Conservation (phyloP, 179 eudicot species). For the Sideroxylon spinosum region DNA sequence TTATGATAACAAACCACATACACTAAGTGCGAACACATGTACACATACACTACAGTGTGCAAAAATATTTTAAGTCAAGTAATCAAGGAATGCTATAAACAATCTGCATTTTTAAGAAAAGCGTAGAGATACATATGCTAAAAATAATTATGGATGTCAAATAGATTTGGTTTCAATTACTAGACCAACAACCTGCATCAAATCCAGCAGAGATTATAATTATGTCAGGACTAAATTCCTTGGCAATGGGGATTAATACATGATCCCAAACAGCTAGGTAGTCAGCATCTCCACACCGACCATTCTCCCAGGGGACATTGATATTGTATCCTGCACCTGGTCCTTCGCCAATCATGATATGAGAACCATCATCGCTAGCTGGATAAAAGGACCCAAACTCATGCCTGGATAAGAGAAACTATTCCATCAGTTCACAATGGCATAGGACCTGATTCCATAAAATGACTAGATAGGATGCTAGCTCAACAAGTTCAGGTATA, state of each 20-base stretch:
- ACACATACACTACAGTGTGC: background rate
- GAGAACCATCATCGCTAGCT: slow-evolving; percentile 74
- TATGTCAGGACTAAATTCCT: slow-evolving; percentile 86
- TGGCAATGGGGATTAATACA: slow-evolving; percentile 80
- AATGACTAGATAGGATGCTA: background rate
- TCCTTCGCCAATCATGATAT: slow-evolving; percentile 88
- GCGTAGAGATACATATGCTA: background rate
- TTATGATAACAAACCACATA: background rate
- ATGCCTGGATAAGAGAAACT: slow-evolving; percentile 44
- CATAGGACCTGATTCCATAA: background rate
- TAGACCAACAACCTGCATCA: slow-evolving; percentile 90
- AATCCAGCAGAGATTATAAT: slow-evolving; percentile 90
- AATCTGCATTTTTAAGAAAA: background rate
- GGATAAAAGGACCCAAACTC: slow-evolving; percentile 91
- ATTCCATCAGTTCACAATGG: background rate
- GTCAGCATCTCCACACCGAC: slow-evolving; percentile 90
- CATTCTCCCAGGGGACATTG: slow-evolving; percentile 97
- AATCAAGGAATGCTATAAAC: background rate
- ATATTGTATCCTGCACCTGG: slow-evolving; percentile 86
- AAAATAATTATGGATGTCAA: slow-evolving; percentile 6
- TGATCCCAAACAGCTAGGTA: slow-evolving; percentile 96
- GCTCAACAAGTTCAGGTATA: background rate
- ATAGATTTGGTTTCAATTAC: background rate
- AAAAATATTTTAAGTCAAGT: background rate
- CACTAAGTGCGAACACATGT: background rate